Base-by-base conservation (phyloP, 2,329 filamentous ascomycete genomes). In the Dothistroma septosporum region DNA sequence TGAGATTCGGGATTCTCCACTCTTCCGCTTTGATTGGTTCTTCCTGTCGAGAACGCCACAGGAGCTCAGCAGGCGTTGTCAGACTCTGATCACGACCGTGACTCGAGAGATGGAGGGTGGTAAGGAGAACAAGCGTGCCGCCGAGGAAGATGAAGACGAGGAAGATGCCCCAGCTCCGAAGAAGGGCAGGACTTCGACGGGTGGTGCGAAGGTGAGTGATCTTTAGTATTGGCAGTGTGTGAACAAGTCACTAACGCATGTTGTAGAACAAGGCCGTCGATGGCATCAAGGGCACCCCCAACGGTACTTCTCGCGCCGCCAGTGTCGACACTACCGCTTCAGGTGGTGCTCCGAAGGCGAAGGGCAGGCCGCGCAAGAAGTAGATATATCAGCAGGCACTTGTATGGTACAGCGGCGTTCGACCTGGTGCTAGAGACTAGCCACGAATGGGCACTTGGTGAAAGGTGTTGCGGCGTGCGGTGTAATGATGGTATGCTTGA, bases 11-110 rank as follows among this genome's bases (percentile, higher is more conserved):
- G 92, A 97, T 66, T 93, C 89, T 59, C 92, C 94, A 10, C 81
- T 99, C 3, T 99, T 99, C 83, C 87, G 94, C 44, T 99, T 99
- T 71, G 94, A 99, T 74, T 99, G 95, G 95, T 99, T 99, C 80
- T 97, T 99, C 82, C 83, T 99, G 46, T 96, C 91, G 75, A 86
- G 94, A 50, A 99, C 93, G 4, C 91, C 94, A 0, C 87, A 92
- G 54, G 94, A 99, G 77, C 89, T 99, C 69, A 89, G 91, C 63
- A 87, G 94, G 69, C 86, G 95, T 56, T 97, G 94, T 78, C 95
- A 90, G 33, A 99, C 95, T 1, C 83, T 99, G 56, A 85, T 99
- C 65, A 96, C 93, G 37, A 96, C 94, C 0, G 91, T 99, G 53
- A 90, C 94, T 56, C 89, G 94, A 76, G 94, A 99, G 77, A 96